Base-by-base conservation (phyloP, 2,329 filamentous ascomycete genomes). In the Bipolaris zeicola region DNA sequence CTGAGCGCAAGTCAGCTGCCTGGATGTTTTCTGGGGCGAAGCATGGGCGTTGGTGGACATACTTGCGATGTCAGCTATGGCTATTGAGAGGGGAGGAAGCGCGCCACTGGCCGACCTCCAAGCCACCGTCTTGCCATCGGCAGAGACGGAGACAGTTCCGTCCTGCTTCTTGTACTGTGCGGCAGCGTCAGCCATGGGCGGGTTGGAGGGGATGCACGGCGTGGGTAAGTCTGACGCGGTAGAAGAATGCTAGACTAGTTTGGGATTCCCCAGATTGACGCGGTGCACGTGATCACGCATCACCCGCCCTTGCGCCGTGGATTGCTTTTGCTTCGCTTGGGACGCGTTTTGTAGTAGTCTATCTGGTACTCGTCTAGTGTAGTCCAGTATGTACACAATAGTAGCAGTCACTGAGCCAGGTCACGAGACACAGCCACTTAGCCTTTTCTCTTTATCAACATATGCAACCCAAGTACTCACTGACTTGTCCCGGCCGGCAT, bases 121-220 rank as follows among this genome's bases (percentile, higher is more conserved):
- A 74, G 86, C 89, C 59, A 98, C 85, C 36, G 83, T 87, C 70
- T 85, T 85, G 69, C 86, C 83, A 76, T 96, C 91, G 54, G 84
- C 80, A 14, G 90, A 87, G 66, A 98, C 82, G 24, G 87, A 85
- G 69, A 99, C 80, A 58, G 86, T 85, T 74, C 95, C 95, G 81
- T 98, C 91, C 78, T 96, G 95, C 82, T 98, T 99, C 80, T 97
- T 98, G 83, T 95, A 98, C 56, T 88, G 72, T 33, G 75, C 71
- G 50, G 72, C 67, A 55, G 71, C 73, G 61, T 68, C 66, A 51
- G 72, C 70, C 75, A 77, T 77, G 66, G 28, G 22, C 57, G 72
- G 66, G 58, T 55, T 56, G 61, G 34, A 45, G 33, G 26, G 31
- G 37, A 42, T 42, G 37, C 49, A 33, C 42, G 41, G 31, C 16